Evolutionary conservation across 768 basidiomycete species (phyloP), one percentile per base, ranked within the genome.

Genomic region (Pleurotus giganteus): DNA sequence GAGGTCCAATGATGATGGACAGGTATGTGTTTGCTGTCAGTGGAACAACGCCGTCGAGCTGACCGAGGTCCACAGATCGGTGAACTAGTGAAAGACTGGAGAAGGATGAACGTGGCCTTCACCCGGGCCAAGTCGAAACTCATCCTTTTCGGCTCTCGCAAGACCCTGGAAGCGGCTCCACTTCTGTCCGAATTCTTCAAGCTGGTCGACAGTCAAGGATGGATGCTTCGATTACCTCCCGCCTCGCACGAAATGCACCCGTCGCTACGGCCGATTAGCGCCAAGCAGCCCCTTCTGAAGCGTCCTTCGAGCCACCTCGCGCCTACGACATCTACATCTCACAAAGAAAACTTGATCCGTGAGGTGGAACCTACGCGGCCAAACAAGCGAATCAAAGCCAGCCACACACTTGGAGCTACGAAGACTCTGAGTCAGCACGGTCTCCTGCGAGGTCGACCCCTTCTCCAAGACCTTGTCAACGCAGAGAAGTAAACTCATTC

Each of bases 61-160:
- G 13, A 23, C 56, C 34, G 28, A 6, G n/a, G 27, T 32, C 26
- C 42, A 17, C 57, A 96, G 94, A 79, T 93, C 24, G 97, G 97
- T 7, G 94, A 98, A 51, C 78, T 99, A 2, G 75, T 98, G 23
- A 92, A 89, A 61, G 97, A 99, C 66, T 98, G 96, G 95, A 79
- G 97, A 32, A 72, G 97, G 29, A 87, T 98, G 78, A 99, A 99
- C 64, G 97, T 99, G 15, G 89, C 94, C 5, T 93, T 98, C 68
- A 98, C 96, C 0, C 87, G 97, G 13, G 96, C 95, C 0, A 84
- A 88, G 53, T 82, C 83, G 29, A 99, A 99, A 72, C 74, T 99
- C 2, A 77, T 98, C 68, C 88, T 99, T 55, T 78, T 99, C 61
- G 96, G 97, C 3, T 95, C 93, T 0, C 79, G 87, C 37, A 80